phyloP scores from a whole-genome alignment of 164 flowering plant genomes.

The Tinospora cordifolia region DNA sequence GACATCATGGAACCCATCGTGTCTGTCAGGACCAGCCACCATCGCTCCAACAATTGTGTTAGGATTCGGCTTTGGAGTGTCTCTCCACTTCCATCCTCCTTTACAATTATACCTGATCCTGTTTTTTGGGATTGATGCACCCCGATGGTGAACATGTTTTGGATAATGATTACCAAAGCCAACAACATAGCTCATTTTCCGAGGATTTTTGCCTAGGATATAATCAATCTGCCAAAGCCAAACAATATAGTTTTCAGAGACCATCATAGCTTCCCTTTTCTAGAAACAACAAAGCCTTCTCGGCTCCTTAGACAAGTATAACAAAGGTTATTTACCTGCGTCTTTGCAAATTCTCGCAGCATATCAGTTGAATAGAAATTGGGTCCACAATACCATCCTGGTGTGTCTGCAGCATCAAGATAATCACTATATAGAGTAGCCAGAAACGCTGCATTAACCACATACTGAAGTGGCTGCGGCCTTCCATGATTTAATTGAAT shows the following conservation, averaged over 20 bases:
- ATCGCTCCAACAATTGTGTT: conserved; percentile 84
- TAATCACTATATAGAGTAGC: conserved; percentile 81
- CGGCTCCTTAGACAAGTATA: neutral
- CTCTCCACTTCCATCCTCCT: conserved; percentile 98
- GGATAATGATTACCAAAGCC: conserved; percentile 84
- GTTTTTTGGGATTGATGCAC: conserved; percentile 88
- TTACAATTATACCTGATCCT: conserved; percentile 68
- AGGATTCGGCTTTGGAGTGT: conserved; percentile 64
- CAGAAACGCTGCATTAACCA: conserved; percentile 88
- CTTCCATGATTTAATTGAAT: conserved; percentile 85
- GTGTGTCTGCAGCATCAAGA: conserved; percentile 92
- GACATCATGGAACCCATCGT: conserved; percentile 79
- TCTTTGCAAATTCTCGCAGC: conserved; percentile 77
- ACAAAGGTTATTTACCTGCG: conserved; percentile 52
- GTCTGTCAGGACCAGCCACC: conserved; percentile 95
- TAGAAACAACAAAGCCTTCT: neutral
- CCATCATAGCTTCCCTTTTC: neutral
- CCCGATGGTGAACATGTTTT: conserved; percentile 85
- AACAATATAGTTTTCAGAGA: conserved; percentile 1
- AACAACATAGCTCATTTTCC: conserved; percentile 85
- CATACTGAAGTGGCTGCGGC: conserved; percentile 93
- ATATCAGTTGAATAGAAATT: conserved; percentile 64
- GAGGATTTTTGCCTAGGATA: conserved; percentile 90
- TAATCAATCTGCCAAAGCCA: conserved; percentile 63
- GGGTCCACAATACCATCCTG: conserved; percentile 99